Evolutionary conservation across 2,329 filamentous ascomycete genomes (phyloP).

Genomic region (Exserohilum rostratum): DNA sequence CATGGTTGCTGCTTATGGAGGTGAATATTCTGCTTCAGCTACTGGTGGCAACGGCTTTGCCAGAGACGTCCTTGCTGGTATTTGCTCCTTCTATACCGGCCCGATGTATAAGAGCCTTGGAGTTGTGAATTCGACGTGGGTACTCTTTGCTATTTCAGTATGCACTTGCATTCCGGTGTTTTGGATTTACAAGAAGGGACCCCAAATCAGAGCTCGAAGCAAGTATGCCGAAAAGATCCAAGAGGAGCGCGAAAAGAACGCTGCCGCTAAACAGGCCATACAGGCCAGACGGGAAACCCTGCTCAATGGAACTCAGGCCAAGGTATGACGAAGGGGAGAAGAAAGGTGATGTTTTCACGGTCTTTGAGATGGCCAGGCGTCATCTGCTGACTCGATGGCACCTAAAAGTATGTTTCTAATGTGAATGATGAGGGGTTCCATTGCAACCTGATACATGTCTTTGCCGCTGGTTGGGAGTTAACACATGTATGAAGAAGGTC

Average conservation of each 20-base stretch:
- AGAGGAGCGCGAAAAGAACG: constrained; percentile 27
- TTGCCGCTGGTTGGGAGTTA: background rate
- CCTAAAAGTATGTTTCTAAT: background rate
- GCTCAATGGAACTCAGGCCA: background rate
- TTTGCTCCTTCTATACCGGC: constrained; percentile 63
- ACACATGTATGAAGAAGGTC: background rate
- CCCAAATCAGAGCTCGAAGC: constrained; percentile 53
- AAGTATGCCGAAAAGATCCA: constrained; percentile 34
- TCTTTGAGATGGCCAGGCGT: background rate
- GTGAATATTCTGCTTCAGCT: constrained; percentile 71
- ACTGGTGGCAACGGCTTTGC: constrained; percentile 79
- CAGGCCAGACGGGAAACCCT: constrained; percentile 1
- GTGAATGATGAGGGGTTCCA: background rate
- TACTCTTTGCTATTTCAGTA: constrained; percentile 58
- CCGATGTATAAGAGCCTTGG: constrained; percentile 48
- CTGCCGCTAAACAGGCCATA: constrained; percentile 6
- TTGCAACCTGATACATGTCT: background rate
- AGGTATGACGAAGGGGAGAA: background rate
- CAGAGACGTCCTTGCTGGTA: constrained; percentile 74
- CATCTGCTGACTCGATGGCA: background rate
- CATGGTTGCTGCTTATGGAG: constrained; percentile 76
- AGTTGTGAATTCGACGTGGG: constrained; percentile 31
- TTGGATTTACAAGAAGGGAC: constrained; percentile 62
- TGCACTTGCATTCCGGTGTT: constrained; percentile 61
- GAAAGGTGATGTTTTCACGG: background rate